Evolutionary conservation across 495 filamentous ascomycete species (phyloP).

Genomic region (Talaromyces ruber): DNA sequence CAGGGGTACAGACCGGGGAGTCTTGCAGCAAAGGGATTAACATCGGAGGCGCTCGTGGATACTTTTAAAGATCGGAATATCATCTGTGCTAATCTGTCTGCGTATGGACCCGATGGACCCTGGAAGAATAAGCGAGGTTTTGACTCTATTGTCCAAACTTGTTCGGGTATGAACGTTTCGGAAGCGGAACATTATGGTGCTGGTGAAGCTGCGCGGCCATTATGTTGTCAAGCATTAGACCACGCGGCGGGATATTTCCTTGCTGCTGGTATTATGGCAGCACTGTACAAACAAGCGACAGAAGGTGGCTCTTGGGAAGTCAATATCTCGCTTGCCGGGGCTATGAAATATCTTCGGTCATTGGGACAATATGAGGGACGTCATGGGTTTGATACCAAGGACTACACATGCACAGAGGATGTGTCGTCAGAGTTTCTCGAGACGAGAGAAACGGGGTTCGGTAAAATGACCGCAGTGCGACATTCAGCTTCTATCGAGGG

Average conservation of each 20-base stretch:
- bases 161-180: conserved; percentile 43
- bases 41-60: conserved; percentile 27
- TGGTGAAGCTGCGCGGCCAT: conserved; percentile 55
- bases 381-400: conserved; percentile 11
- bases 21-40: conserved; percentile 42
- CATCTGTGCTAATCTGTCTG: conserved; percentile 54
- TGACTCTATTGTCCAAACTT: conserved; percentile 38
- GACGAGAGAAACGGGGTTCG: conserved; percentile 12
- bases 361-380: conserved; percentile 13
- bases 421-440: conserved; percentile 14
- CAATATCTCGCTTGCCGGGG: conserved; percentile 32
- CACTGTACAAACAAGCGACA: conserved; percentile 43
- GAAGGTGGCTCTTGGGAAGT: conserved; percentile 50
- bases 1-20: conserved; percentile 54
- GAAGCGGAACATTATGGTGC: conserved; percentile 41
- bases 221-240: conserved; percentile 42
- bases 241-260: conserved; percentile 55
- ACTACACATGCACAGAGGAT: conserved; percentile 9
- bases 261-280: conserved; percentile 43
- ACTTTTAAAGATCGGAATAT: conserved; percentile 35
- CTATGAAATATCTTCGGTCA: conserved; percentile 20
- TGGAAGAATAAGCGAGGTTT: conserved; percentile 27
- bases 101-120: conserved; percentile 39
- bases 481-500: conserved; percentile 18
- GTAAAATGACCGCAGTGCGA: conserved; percentile 14